Evolutionary conservation across 805 yeast species (phyloP).

Genomic region (Nakazawaea populi): DNA sequence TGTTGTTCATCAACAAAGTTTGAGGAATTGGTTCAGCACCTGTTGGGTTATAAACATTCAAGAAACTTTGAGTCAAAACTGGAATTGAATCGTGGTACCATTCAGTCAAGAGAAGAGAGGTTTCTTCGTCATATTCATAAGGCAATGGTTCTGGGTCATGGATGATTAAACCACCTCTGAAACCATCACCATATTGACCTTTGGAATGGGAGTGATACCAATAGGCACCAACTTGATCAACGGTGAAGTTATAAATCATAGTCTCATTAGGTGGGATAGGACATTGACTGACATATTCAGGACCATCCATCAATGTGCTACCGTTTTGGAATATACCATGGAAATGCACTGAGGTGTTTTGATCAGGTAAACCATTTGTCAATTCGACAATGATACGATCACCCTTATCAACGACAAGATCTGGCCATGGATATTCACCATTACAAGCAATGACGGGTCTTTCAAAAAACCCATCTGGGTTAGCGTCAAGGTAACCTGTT

Average conservation of each 20-base stretch:
- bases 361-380: slow-evolving; percentile 65
- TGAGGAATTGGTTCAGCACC: slow-evolving; percentile 98
- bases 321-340: slow-evolving; percentile 89
- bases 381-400: slow-evolving; percentile 71
- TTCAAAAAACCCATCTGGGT: slow-evolving; percentile 45
- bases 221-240: slow-evolving; percentile 81
- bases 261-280: slow-evolving; percentile 80
- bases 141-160: slow-evolving; percentile 51
- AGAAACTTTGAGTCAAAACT: slow-evolving; percentile 48
- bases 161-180: slow-evolving; percentile 74
- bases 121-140: slow-evolving; percentile 78
- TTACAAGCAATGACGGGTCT: slow-evolving; percentile 45
- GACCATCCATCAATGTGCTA: slow-evolving; percentile 83
- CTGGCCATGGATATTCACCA: slow-evolving; percentile 80
- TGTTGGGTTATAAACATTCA: slow-evolving; percentile 80
- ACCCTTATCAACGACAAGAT: slow-evolving; percentile 66
- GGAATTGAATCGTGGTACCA: slow-evolving; percentile 76
- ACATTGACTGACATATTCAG: slow-evolving; percentile 83
- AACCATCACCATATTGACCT: slow-evolving; percentile 93
- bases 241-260: slow-evolving; percentile 81
- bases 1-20: slow-evolving; percentile 71
- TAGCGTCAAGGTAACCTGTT: slow-evolving; percentile 58
- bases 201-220: slow-evolving; percentile 97
- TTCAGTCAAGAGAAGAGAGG: slow-evolving; percentile 62
- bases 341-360: slow-evolving; percentile 80